Evolutionary conservation across 306 rosid species (phyloP).

Genomic region (Ormosia emarginata): DNA sequence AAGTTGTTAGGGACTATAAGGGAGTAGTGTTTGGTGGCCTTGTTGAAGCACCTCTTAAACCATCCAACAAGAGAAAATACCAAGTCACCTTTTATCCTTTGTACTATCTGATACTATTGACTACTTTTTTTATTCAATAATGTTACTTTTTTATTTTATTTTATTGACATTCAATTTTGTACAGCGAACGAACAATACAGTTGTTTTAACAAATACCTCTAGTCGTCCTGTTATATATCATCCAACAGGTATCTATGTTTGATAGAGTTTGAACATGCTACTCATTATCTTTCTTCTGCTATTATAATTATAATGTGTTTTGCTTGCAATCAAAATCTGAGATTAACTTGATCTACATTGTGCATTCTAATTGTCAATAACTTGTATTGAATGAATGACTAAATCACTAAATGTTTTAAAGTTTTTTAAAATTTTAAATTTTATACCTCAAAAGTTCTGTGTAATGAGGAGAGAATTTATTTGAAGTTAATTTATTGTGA

Average conservation of each 20-base stretch:
- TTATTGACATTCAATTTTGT: slow-evolving; percentile 28
- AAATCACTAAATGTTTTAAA: neutral
- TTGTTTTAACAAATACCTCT: slow-evolving; percentile 72
- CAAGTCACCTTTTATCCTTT: slow-evolving; percentile 50
- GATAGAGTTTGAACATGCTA: neutral
- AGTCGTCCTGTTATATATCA: slow-evolving; percentile 71
- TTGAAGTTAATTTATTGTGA: slow-evolving; percentile 3
- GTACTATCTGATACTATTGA: neutral
- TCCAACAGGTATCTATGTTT: slow-evolving; percentile 69
- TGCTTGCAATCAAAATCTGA: neutral
- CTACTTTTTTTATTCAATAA: slow-evolving; percentile 7
- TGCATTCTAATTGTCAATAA: neutral
- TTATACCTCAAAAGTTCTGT: neutral
- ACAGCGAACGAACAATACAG: slow-evolving; percentile 85
- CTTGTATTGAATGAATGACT: neutral
- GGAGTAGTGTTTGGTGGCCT: slow-evolving; percentile 94
- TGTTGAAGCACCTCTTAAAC: slow-evolving; percentile 87
- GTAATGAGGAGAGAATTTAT: neutral
- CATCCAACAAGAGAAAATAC: slow-evolving; percentile 72
- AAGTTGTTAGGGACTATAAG: slow-evolving; percentile 87
- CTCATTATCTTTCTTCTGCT: neutral
- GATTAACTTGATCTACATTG: too few relatives aligned
- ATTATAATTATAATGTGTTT: neutral
- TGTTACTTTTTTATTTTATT: neutral
- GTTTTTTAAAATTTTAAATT: neutral